Base-by-base conservation (phyloP, 2,329 filamentous ascomycete genomes). In the Colletotrichum tanaceti region DNA sequence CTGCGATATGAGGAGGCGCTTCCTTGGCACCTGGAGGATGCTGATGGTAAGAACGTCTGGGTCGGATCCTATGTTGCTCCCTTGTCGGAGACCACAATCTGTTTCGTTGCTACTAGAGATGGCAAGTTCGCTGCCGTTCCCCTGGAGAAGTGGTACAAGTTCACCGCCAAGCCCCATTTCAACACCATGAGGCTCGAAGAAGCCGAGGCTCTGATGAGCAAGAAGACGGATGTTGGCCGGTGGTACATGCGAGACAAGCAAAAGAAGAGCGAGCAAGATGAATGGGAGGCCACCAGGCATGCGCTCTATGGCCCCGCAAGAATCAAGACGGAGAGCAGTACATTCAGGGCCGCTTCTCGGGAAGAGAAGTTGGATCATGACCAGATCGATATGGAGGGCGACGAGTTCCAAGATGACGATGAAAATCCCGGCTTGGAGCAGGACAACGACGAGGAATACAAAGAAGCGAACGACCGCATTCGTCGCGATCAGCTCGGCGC, bases 11-110 rank as follows among this genome's bases (percentile, higher is more conserved):
- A 98, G 77, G 96, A 99, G 79, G 93, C 95, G 4, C 84, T 98
- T 58, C 96, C 96, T 6, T 99, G 96, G 96, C 94, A 98, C 77
- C 80, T 99, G 43, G 96, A 99, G 77, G 96, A 99, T 78, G 97
- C 94, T 47, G 95, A 99, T 75, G 93, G 94, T 72, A 97, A 95
- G 78, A 95, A 97, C 74, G 92, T 93, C 3, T 98, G 94, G 93
- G 90, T 96, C 41, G 96, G 94, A 52, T 92, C 90, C 65, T 98
- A 98, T 74, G 92, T 98, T 74, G 91, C 92, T 32, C 93, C 94
- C 20, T 86, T 98, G 44, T 97, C 95, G 0, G 91, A 95, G 74
- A 90, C 93, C 59, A 93, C 94, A 58, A 91, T 97, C 72, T 91
- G 97, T 62, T 87, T 95, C 46, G 86, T 93, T 50, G 68, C 70